Evolutionary conservation across 345 rosid genomes (phyloP).

Genomic region (Eucalyptus pauciflora): DNA sequence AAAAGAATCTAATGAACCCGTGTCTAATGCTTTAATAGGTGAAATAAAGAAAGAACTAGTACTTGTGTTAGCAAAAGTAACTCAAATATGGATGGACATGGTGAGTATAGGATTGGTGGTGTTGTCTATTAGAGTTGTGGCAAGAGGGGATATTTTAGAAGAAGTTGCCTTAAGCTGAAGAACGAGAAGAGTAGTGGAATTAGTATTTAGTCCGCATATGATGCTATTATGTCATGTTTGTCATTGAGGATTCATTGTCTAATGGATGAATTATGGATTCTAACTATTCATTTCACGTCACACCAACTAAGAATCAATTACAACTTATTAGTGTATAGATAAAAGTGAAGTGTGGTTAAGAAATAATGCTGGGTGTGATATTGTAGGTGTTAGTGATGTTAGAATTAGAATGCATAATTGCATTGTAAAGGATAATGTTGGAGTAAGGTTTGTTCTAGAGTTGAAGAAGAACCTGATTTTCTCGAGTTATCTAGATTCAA

Average conservation of each 20-base stretch:
- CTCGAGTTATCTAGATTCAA: not conserved
- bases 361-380: fast-evolving
- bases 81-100: not conserved
- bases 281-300: fast-evolving
- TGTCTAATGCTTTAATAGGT: not conserved
- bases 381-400: not conserved
- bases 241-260: not conserved
- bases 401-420: not conserved
- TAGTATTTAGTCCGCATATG: fast-evolving
- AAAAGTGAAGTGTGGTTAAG: not conserved
- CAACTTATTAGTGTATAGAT: not conserved
- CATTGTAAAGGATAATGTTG: not conserved
- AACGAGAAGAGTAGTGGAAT: not conserved
- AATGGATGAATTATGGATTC: not conserved
- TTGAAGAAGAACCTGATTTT: not conserved
- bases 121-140: not conserved
- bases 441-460: not conserved
- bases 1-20: too few relatives aligned
- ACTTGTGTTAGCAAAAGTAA: not conserved
- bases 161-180: not conserved
- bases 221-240: not conserved
- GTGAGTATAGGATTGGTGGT: not conserved
- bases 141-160: not conserved
- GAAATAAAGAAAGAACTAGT: not conserved
- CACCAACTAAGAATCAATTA: not conserved